Percentiles rank a stretch among this genome's conserved stretches.
Evolutionary conservation across 345 rosid species (phyloP).

Genomic region (Garcia nutans): DNA sequence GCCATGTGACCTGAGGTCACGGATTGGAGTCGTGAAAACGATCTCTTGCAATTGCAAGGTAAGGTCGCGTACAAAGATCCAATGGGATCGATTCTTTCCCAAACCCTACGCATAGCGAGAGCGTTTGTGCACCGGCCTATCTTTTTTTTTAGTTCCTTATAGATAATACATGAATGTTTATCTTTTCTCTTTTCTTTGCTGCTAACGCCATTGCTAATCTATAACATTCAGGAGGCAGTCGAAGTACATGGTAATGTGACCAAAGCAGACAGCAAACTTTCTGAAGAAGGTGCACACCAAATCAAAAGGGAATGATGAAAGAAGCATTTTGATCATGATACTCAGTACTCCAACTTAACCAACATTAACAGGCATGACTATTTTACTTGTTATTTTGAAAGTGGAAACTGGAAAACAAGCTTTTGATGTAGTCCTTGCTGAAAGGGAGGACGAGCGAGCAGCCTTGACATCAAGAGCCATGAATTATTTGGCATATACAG

Average conservation of each 20-base stretch:
- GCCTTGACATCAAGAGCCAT: neutral
- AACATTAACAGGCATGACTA: conserved; percentile 3
- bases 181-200: neutral
- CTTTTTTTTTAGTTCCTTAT: too few species aligned
- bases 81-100: too few species aligned
- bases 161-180: neutral
- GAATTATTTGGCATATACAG: neutral
- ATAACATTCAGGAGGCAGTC: conserved; percentile 20
- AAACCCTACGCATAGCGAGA: too few species aligned
- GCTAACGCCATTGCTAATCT: neutral
- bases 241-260: conserved; percentile 14
- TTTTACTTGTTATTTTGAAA: conserved; percentile 5
- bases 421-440: neutral
- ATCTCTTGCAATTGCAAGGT: too few species aligned
- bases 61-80: too few species aligned
- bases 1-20: too few species aligned
- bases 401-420: conserved; percentile 5
- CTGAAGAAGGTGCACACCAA: conserved; percentile 20
- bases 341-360: neutral
- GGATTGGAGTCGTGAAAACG: too few species aligned
- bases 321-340: neutral
- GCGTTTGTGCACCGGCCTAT: too few species aligned
- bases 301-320: conserved; percentile 21
- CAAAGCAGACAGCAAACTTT: conserved; percentile 20
- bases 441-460: neutral